Evolutionary conservation across 1,139 yeast species (phyloP), one percentile per base, ranked within the genome.

Genomic region (Magnusiomyces ingens): DNA sequence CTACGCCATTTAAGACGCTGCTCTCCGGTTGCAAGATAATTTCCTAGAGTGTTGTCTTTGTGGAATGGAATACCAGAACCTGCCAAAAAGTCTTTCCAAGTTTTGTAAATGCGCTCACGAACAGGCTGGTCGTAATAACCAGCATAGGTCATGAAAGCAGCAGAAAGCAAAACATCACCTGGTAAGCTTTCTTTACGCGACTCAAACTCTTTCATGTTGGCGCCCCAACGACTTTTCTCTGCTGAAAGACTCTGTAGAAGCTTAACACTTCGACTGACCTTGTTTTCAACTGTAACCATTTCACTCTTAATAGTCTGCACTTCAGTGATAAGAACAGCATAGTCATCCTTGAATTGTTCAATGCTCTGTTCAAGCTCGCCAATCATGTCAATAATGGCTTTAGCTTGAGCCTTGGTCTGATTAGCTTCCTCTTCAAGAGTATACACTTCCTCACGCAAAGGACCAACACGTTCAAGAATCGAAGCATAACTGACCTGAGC

Each of bases 311-410:
- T 82, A 40, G 74, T 72, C 64, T 93, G 97, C 0, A 88, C 78
- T 44, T 88, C 93, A 55, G 96, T 74, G 47, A 93, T 89, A 40
- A 86, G 71, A 10, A 70, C 73, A 49, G 94, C 87, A 65, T 93
- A 93, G 15, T 77, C 78, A 12, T 72, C 75, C 59, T 89, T 88
- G 59, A 83, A 87, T 1, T 66, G 62, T 50, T 82, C 89, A 56
- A 93, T 88, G 52, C 85, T 82, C 13, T 67, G 74, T 59, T 85
- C 84, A 42, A 91, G 71, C 62, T 91, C 97, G 0, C 63, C 67
- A 29, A 91, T 85, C 95, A 91, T 88, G 55, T 86, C 84, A 45
- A 82, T 81, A 46, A 91, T 84, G 0, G 94, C 95, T 47, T 77
- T 74, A 2, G 69, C 72, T 46, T 67, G 71, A n/a, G 88, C 75